Evolutionary conservation across 768 basidiomycete genomes (phyloP), one percentile per base, ranked within the genome.

Genomic region (Rhodosporidiobolus sp.): DNA sequence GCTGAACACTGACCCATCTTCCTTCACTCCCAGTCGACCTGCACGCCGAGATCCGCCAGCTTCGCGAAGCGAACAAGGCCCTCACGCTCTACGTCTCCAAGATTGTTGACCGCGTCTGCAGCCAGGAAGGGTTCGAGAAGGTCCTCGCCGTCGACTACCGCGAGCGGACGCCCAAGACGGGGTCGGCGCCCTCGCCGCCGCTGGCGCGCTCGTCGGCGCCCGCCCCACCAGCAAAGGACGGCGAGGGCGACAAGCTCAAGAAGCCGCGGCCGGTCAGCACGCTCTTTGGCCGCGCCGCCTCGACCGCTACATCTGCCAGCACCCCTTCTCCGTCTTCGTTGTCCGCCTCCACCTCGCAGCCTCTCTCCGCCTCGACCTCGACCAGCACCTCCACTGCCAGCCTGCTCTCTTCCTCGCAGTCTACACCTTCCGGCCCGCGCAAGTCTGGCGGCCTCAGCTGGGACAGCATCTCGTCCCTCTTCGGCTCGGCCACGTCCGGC

Each of bases 101-200:
- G 85, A 98, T 98, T 76, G 91, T 98, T 78, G 95, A 98, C 83
- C 88, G 94, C 56, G 96, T 98, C 79, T 95, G 97, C 77, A 86
- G 90, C 2, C 90, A 94, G 81, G 94, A 96, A 81, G 94, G 94
- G 32, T 97, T 95, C 82, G 95, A 98, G 81, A 92, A 95, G 77
- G 90, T 98, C 65, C 87, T 97, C 48, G 91, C 94, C n/a, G 88
- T 87, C 56, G 94, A 97, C 65, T 77, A 72, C 43, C 72, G 76
- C 20, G 46, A 67, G 43, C 12, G 59, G 30, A 67, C 70, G 10
- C 64, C 72, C 28, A 77, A 69, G 57, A n/a, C 61, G 32, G 63
- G 53, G 9, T 53, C 62, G 10, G 2, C 55, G 16, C 52, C 72
- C 17, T 57, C 67, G 43, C 55, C 57, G 32, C 52, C 45, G 0